phyloP scores from a whole-genome alignment of 352 stramenopile genomes.

The Plasmopara halstedii region DNA sequence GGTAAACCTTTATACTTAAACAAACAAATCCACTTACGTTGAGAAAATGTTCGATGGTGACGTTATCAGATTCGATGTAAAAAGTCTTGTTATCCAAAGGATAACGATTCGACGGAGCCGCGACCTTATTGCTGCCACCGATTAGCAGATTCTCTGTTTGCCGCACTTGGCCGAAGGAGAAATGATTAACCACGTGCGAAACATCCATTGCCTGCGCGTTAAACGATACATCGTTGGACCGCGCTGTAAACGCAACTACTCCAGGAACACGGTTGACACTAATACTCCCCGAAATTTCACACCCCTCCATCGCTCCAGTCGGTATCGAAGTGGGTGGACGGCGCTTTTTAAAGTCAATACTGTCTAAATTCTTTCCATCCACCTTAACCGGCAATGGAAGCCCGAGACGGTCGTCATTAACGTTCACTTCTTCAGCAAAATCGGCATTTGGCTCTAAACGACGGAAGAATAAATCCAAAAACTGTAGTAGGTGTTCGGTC shows the following conservation, averaged over 20 bases:
- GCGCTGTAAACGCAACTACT: conserved; percentile 57
- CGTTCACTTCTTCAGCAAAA: conserved; percentile 73
- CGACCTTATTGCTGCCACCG: conserved; percentile 30
- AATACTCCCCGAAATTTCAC: conserved; percentile 70
- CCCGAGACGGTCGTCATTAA: conserved; percentile 37
- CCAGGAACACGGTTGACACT: conserved; percentile 73
- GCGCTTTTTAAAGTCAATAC: conserved; percentile 43
- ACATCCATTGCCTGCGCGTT: conserved; percentile 49
- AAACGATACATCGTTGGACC: conserved; percentile 65
- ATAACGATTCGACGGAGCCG: conserved; percentile 46
- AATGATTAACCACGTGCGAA: conserved; percentile 71
- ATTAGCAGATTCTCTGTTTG: conserved; percentile 49
- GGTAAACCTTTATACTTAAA: neutral
- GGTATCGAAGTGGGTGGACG: conserved; percentile 22
- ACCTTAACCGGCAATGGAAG: conserved; percentile 45
- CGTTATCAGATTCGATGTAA: conserved; percentile 51
- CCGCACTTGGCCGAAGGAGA: conserved; percentile 80
- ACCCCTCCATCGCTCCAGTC: conserved; percentile 48
- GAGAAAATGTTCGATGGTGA: conserved; percentile 75
- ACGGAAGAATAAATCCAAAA: conserved; percentile 79
- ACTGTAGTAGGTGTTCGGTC: conserved; percentile 65
- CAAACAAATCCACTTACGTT: no score
- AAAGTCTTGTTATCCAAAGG: conserved; percentile 53
- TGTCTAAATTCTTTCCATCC: conserved; percentile 44
- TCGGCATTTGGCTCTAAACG: conserved; percentile 70